These are phyloP conservation scores for Drechslerella coelobrocha DNA, from an alignment of 2,329 filamentous ascomycete species.

Conservation along the genomic window DNA sequence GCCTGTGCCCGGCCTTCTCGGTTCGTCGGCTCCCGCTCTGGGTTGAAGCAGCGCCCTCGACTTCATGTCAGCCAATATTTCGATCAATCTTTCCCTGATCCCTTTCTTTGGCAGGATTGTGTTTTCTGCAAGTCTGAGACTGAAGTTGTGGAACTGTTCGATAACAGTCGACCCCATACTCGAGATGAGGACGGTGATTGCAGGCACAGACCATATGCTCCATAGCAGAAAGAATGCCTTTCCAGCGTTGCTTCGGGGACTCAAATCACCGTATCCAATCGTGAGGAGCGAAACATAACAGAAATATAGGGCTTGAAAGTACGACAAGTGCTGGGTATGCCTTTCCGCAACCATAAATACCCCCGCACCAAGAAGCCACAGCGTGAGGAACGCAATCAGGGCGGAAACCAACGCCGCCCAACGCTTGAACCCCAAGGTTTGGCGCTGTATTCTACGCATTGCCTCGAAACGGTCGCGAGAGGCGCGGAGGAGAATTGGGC, in stretches of 20 bases:
- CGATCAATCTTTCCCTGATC: constrained; percentile 24
- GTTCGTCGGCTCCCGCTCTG: not conserved
- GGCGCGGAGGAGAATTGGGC: constrained; percentile 39
- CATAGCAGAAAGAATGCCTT: constrained; percentile 90
- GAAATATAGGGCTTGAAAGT: constrained; percentile 85
- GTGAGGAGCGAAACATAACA: constrained; percentile 83
- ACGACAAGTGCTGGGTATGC: constrained; percentile 66
- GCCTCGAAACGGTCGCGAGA: constrained; percentile 65
- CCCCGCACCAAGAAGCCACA: constrained; percentile 82
- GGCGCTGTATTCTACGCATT: constrained; percentile 79
- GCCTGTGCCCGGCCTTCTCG: not conserved
- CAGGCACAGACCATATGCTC: constrained; percentile 83
- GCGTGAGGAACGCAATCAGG: constrained; percentile 69
- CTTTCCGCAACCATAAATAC: constrained; percentile 72
- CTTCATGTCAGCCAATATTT: not conserved
- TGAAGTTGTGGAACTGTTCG: constrained; percentile 68
- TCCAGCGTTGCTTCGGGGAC: constrained; percentile 77
- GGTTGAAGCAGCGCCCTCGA: not conserved
- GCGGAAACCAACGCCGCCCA: constrained; percentile 79
- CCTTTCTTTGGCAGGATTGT: constrained; percentile 68
- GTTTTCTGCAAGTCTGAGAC: constrained; percentile 68
- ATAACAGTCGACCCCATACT: constrained; percentile 86
- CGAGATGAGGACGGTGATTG: constrained; percentile 83
- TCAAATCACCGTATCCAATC: constrained; percentile 83
- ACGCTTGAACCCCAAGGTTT: constrained; percentile 70